phyloP scores from a whole-genome alignment of 2,329 filamentous ascomycete genomes.

The Mycocentrospora acerina region DNA sequence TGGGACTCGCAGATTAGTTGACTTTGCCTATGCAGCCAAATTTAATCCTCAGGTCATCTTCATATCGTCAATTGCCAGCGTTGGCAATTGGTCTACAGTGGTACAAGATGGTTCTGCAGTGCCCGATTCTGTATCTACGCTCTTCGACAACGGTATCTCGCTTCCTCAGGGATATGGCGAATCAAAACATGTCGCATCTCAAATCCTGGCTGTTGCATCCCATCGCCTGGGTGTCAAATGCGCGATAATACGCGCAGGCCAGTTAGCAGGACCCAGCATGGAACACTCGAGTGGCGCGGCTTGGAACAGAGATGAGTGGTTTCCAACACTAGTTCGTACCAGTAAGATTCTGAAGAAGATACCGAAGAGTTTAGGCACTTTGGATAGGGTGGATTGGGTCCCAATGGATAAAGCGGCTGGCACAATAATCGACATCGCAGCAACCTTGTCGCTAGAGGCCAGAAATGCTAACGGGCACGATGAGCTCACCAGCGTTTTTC shows the following conservation, averaged over 20 bases:
- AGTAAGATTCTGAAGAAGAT: conserved; percentile 19
- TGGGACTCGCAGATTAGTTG: conserved; percentile 8
- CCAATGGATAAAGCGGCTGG: conserved; percentile 17
- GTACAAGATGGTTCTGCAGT: conserved; percentile 1
- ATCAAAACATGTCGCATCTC: conserved; percentile 39
- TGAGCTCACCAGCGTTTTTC: conserved; percentile 2
- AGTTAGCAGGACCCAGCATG: conserved; percentile 31
- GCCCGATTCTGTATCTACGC: conserved; percentile 11
- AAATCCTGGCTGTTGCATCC: conserved; percentile 35
- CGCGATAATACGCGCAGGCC: conserved; percentile 29
- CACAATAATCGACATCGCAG: conserved; percentile 5
- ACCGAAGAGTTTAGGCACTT: conserved; percentile 15
- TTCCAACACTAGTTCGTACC: conserved; percentile 27
- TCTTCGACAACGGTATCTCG: conserved; percentile 35
- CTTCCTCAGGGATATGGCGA: conserved; percentile 43
- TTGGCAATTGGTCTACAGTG: conserved; percentile 13
- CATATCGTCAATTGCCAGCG: conserved; percentile 43
- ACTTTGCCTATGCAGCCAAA: conserved; percentile 5
- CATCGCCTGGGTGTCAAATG: conserved; percentile 21
- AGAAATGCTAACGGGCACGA: neutral
- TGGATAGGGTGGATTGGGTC: conserved; percentile 29
- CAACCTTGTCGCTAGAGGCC: too few species aligned
- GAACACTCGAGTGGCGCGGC: conserved; percentile 11
- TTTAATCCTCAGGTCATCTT: conserved; percentile 34
- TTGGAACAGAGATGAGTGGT: conserved; percentile 31